Percentiles rank a stretch among this genome's conserved stretches.
These are phyloP conservation scores for Pseudonitzschia delicatissima DNA, from an alignment of 108 stramenopile genomes.

Conservation along the genomic window DNA sequence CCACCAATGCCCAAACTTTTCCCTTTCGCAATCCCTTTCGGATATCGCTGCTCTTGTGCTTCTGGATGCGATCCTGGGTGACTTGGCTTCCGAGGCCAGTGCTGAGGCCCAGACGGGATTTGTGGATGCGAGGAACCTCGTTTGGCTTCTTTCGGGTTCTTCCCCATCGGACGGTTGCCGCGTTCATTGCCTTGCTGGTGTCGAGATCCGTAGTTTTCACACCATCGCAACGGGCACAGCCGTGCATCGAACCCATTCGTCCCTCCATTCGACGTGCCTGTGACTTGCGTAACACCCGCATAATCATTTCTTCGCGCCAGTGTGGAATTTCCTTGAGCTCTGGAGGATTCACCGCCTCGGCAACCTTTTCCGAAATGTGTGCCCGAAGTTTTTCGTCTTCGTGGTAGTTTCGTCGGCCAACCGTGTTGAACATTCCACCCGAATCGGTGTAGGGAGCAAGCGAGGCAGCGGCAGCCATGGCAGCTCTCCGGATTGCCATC, in stretches of 20 bases:
- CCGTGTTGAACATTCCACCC: conserved; percentile 42
- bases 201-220: conserved; percentile 50
- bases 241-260: conserved; percentile 50
- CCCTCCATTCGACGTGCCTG: conserved; percentile 71
- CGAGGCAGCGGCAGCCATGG: conserved; percentile 62
- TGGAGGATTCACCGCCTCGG: conserved; percentile 41
- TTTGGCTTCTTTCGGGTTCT: conserved; percentile 39
- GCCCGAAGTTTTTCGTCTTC: conserved; percentile 64
- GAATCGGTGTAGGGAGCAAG: conserved; percentile 43
- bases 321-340: conserved; percentile 57
- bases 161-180: conserved; percentile 39
- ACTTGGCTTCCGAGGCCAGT: conserved; percentile 66
- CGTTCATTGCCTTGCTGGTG: conserved; percentile 39
- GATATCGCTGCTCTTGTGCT: conserved; percentile 11
- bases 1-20: conserved; percentile 11
- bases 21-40: conserved; percentile 16
- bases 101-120: conserved; percentile 55
- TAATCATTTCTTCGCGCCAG: conserved; percentile 66
- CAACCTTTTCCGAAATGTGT: conserved; percentile 46
- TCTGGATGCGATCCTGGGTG: conserved; percentile 31
- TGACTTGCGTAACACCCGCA: conserved; percentile 59
- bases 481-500: conserved; percentile 65
- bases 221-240: conserved; percentile 77
- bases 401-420: conserved; percentile 38
- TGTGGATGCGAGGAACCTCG: conserved; percentile 46